Evolutionary conservation across 73 alveolate species (phyloP).

Genomic region (Paramecium octaurelia): DNA sequence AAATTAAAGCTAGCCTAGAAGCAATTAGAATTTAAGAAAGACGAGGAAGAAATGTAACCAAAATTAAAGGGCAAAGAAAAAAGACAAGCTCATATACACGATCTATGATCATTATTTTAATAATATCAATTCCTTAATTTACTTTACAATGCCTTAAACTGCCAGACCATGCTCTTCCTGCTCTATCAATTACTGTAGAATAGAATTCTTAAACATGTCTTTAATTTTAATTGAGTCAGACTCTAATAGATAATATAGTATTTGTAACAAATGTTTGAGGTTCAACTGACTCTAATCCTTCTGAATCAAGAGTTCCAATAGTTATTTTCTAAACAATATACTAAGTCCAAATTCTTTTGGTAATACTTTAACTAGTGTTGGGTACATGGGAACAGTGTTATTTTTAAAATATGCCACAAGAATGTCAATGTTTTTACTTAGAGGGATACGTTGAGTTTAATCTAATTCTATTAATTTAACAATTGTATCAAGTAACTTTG

Average conservation of each 20-base stretch:
- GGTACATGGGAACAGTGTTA: conserved; percentile 3
- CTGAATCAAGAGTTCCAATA: not conserved
- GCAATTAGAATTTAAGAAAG: not conserved
- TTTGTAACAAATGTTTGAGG: not conserved
- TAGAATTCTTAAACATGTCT: not conserved
- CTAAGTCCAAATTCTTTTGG: not conserved
- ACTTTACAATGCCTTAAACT: conserved; percentile 33
- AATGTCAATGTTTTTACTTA: not conserved
- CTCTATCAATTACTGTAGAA: not conserved
- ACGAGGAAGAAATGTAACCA: not conserved
- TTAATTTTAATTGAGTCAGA: not conserved
- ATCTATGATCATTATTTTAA: conserved; percentile 16
- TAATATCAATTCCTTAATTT: conserved; percentile 31
- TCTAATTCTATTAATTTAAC: not conserved
- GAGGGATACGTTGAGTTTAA: not conserved
- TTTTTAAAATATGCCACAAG: not conserved
- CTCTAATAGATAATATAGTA: not conserved
- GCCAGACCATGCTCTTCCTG: conserved; percentile 39
- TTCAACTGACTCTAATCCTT: not conserved
- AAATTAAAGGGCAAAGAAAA: conserved; percentile 15
- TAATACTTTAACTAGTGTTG: not conserved
- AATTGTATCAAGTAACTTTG: conserved; percentile 8
- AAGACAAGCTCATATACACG: not conserved
- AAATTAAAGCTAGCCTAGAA: not conserved
- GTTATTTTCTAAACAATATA: not conserved